These are phyloP conservation scores for Beauveria australis DNA, from an alignment of 2,329 filamentous ascomycete species.

Conservation along the genomic window DNA sequence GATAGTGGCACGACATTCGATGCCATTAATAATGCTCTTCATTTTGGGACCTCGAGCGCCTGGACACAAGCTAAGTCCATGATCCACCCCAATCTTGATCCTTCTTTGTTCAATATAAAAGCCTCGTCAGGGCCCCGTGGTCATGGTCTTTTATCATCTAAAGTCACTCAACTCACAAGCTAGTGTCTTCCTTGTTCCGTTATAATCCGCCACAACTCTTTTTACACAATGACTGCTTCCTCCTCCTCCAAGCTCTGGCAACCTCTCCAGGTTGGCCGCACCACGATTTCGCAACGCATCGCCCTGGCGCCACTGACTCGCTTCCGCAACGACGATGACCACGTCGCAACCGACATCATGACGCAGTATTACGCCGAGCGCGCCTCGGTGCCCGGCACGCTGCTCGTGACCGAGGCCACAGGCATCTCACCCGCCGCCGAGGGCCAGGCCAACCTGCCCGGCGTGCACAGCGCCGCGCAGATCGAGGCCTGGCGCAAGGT, in stretches of 20 bases:
- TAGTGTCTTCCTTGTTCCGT: not conserved
- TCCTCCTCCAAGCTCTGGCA: constrained; percentile 12
- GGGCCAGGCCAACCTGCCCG: constrained; percentile 35
- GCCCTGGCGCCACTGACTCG: constrained; percentile 50
- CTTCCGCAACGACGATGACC: constrained; percentile 36
- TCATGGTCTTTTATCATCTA: not conserved
- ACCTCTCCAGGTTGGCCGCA: constrained; percentile 33
- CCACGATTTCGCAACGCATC: constrained; percentile 33
- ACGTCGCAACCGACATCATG: constrained; percentile 18
- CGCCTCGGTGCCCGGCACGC: constrained; percentile 31
- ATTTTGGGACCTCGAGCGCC: not conserved
- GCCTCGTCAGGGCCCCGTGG: not conserved
- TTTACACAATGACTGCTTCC: constrained; percentile 13
- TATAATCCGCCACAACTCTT: not conserved
- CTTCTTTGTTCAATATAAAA: not conserved
- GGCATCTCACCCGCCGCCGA: constrained; percentile 25
- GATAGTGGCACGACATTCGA: not conserved
- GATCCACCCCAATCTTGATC: not conserved
- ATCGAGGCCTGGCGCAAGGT: constrained; percentile 50
- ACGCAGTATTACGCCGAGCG: constrained; percentile 39
- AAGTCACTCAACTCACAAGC: not conserved
- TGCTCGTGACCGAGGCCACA: constrained; percentile 40
- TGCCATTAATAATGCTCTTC: not conserved
- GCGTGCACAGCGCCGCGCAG: constrained; percentile 48
- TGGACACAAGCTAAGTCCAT: not conserved